phyloP scores from a whole-genome alignment of 2,329 filamentous ascomycete species.

The Fusarium buxicola region DNA sequence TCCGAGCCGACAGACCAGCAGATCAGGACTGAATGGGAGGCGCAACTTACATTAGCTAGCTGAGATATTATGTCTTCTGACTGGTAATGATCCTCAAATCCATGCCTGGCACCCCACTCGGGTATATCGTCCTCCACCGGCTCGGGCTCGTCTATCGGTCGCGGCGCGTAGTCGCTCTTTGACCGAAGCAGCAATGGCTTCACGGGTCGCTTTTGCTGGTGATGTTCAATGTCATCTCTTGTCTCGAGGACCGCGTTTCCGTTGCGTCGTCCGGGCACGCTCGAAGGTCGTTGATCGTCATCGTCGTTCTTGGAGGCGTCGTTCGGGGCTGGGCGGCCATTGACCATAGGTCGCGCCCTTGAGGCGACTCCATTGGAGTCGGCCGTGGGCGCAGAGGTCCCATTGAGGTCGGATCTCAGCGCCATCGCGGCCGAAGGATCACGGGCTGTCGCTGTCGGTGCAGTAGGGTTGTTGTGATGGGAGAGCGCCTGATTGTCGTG shows the following conservation, averaged over 20 bases:
- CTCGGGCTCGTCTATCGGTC: slow-evolving; percentile 56
- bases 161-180: slow-evolving; percentile 66
- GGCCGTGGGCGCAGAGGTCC: slow-evolving; percentile 44
- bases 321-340: slow-evolving; percentile 46
- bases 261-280: slow-evolving; percentile 59
- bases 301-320: slow-evolving; percentile 43
- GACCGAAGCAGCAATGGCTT: slow-evolving; percentile 67
- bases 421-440: slow-evolving; percentile 48
- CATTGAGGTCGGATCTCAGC: slow-evolving; percentile 49
- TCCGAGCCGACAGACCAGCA: slow-evolving; percentile 11
- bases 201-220: slow-evolving; percentile 52
- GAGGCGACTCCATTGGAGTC: slow-evolving; percentile 40
- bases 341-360: slow-evolving; percentile 44
- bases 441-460: slow-evolving; percentile 33
- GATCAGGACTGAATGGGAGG: slow-evolving; percentile 29
- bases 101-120: slow-evolving; percentile 77
- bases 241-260: slow-evolving; percentile 42
- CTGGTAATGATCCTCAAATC: slow-evolving; percentile 92
- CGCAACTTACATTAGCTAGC: slow-evolving; percentile 77
- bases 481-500: slow-evolving; percentile 41
- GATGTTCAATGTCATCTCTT: slow-evolving; percentile 50
- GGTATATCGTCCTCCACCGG: slow-evolving; percentile 59
- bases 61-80: slow-evolving; percentile 89
- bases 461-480: slow-evolving; percentile 28
- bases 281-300: slow-evolving; percentile 57